Base-by-base conservation (phyloP, 805 yeast genomes). In the Pichia californica region DNA sequence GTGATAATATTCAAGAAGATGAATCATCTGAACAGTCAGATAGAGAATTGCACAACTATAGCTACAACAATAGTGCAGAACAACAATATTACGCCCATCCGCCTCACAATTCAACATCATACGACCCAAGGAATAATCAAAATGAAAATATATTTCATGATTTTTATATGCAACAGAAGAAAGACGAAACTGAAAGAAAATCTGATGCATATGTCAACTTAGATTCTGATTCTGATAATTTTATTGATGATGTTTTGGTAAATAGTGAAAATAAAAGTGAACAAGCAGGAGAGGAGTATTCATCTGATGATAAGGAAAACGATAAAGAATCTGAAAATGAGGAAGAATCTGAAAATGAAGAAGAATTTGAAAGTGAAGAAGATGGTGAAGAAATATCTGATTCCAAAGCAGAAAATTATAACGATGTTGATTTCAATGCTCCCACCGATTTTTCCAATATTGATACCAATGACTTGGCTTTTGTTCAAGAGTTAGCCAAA, bases 311-410 rank as follows among this genome's bases (percentile, higher is more conserved):
- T 11, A 27, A 14, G 5, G 20, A 26, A 15, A 3, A 15, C 11
- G n/a, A 9, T 29, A 31, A 29, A 8, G 13, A 16, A 19, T n/a
- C n/a, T 36, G 31, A 2, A 26, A 8, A 18, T 13, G 20, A n/a
- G 8, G 38, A 40, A 3, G 13, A 9, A 39, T 23, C n/a, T 3
- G 48, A 43, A 21, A 48, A 45, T 15, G 32, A 34, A 29, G 51
- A 44, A 13, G 44, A 38, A 23, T 46, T 41, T 15, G 48, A 47
- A n/a, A n/a, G n/a, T n/a, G 51, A 44, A 13, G 44, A 38, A 23
- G 46, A 42, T 15, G 48, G 46, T 20, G 34, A 36, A 11, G 52
- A 39, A 25, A 35, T 32, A 20, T 14, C 26, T 5, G 36, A 45
- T 11, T 25, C 18, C n/a, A 35, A 21, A 25, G 25, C 6, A 23